A percentile compares a stretch with the other conserved stretches of the same genome.
Evolutionary conservation across 371 early-diverging fungal genomes (phyloP).

Genomic region (Mortierella sp.): DNA sequence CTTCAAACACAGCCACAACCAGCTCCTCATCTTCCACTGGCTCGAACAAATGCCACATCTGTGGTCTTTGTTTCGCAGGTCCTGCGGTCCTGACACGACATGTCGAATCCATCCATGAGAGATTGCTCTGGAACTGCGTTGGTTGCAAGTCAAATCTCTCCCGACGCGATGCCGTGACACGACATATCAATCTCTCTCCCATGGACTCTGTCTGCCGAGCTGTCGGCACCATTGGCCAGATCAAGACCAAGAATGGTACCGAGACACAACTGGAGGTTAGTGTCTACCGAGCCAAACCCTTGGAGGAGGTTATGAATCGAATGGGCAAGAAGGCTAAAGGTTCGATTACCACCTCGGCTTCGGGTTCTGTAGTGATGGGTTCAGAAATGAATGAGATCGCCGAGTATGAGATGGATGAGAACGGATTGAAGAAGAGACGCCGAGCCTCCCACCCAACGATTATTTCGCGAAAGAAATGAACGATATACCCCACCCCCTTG

Average conservation of each 20-base stretch:
- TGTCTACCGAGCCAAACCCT: constrained; percentile 39
- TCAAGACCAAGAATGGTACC: constrained; percentile 35
- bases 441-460: constrained; percentile 13
- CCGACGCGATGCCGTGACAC: constrained; percentile 43
- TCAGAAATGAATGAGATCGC: no score
- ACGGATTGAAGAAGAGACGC: constrained; percentile 23
- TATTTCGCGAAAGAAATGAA: constrained; percentile 19
- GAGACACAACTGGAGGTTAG: constrained; percentile 36
- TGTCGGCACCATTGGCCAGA: constrained; percentile 42
- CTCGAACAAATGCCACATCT: constrained; percentile 27
- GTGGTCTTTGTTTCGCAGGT: constrained; percentile 38
- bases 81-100: constrained; percentile 44
- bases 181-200: constrained; percentile 46
- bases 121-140: constrained; percentile 43
- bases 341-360: no score
- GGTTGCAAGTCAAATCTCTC: constrained; percentile 48
- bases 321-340: constrained; percentile 33
- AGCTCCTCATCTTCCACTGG: neutral
- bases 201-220: constrained; percentile 47
- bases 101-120: constrained; percentile 48
- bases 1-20: neutral
- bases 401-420: no score
- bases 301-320: constrained; percentile 36
- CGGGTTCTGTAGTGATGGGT: no score
- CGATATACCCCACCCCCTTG: no score